A percentile compares a stretch with the other conserved stretches of the same genome.
These are phyloP conservation scores for Talaromyces wortmannii DNA, from an alignment of 495 filamentous ascomycete genomes.

Conservation along the genomic window DNA sequence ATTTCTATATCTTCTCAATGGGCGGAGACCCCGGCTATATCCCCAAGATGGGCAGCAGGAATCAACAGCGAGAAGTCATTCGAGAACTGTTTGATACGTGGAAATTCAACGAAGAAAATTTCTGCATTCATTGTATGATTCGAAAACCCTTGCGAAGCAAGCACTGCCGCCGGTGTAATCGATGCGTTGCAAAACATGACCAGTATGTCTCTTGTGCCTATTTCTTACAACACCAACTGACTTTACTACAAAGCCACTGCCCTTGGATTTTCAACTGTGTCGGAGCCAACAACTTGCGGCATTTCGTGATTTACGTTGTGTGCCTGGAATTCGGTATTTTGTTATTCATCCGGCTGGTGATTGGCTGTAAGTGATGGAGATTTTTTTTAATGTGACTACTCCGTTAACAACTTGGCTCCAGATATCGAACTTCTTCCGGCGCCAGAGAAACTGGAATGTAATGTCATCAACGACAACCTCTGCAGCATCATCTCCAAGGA, in stretches of 20 bases:
- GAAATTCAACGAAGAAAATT: slow-evolving; percentile 92
- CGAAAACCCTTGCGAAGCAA: slow-evolving; percentile 87
- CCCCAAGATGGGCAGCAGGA: slow-evolving; percentile 83
- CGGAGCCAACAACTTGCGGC: slow-evolving; percentile 87
- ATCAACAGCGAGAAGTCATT: slow-evolving; percentile 80
- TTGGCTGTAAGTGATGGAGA: slow-evolving; percentile 41
- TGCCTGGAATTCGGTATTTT: slow-evolving; percentile 70
- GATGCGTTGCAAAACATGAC: slow-evolving; percentile 94
- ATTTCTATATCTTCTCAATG: slow-evolving; percentile 86
- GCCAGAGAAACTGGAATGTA: slow-evolving; percentile 51
- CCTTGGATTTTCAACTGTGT: slow-evolving; percentile 98
- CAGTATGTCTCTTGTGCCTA: slow-evolving; percentile 56
- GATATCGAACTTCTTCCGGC: slow-evolving; percentile 50
- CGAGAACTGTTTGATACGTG: slow-evolving; percentile 73
- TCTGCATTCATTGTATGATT: slow-evolving; percentile 91
- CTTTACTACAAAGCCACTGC: slow-evolving; percentile 63
- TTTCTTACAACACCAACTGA: slow-evolving; percentile 25
- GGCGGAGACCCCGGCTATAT: slow-evolving; percentile 85
- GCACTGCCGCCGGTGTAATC: slow-evolving; percentile 84
- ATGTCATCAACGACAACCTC: slow-evolving; percentile 63
- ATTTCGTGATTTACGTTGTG: slow-evolving; percentile 86
- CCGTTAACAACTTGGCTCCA: slow-evolving; percentile 17
- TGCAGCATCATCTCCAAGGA: slow-evolving; percentile 73
- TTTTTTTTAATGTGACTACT: neutral
- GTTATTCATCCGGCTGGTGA: slow-evolving; percentile 45